phyloP scores from a whole-genome alignment of 2,329 filamentous ascomycete species.

The Diaporthe helianthi region DNA sequence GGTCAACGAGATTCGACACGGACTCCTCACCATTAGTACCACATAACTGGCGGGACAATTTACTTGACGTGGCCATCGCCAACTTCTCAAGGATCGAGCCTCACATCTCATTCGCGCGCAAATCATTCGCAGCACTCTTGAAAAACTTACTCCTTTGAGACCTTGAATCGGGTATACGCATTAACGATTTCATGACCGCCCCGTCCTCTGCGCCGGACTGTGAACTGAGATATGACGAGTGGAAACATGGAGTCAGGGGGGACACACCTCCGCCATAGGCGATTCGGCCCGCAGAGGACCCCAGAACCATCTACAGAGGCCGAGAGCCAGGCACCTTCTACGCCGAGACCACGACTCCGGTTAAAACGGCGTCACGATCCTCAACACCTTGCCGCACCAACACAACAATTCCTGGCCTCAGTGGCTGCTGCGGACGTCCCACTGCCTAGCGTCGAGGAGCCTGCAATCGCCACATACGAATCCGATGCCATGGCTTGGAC shows the following conservation, averaged over 20 bases:
- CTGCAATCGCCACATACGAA: slow-evolving; percentile 45
- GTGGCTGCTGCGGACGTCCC: slow-evolving; percentile 70
- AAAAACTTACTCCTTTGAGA: slow-evolving; percentile 9
- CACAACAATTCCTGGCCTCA: slow-evolving; percentile 71
- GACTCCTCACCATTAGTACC: slow-evolving; percentile 14
- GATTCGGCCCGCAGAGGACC: slow-evolving; percentile 54
- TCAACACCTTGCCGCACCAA: slow-evolving; percentile 60
- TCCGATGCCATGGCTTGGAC: slow-evolving; percentile 45
- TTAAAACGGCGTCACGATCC: slow-evolving; percentile 63
- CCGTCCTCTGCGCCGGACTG: slow-evolving; percentile 1
- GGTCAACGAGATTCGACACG: slow-evolving; percentile 11
- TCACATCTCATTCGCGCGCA: slow-evolving; percentile 2
- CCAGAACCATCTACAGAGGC: slow-evolving; percentile 56
- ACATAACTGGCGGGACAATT: not conserved
- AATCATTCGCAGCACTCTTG: not conserved
- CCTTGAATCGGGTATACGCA: not conserved
- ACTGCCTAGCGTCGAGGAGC: slow-evolving; percentile 69
- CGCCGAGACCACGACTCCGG: slow-evolving; percentile 60
- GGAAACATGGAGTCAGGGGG: slow-evolving; percentile 22
- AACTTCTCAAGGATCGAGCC: not conserved
- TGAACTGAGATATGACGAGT: slow-evolving; percentile 31
- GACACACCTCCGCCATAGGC: slow-evolving; percentile 47
- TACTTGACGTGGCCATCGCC: slow-evolving; percentile 11
- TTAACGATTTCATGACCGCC: slow-evolving; percentile 16
- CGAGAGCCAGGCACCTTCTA: slow-evolving; percentile 53